A percentile compares a stretch with the other conserved stretches of the same genome.
Conservation (phyloP, 805 yeast species). For the Pichia membranifaciens region DNA sequence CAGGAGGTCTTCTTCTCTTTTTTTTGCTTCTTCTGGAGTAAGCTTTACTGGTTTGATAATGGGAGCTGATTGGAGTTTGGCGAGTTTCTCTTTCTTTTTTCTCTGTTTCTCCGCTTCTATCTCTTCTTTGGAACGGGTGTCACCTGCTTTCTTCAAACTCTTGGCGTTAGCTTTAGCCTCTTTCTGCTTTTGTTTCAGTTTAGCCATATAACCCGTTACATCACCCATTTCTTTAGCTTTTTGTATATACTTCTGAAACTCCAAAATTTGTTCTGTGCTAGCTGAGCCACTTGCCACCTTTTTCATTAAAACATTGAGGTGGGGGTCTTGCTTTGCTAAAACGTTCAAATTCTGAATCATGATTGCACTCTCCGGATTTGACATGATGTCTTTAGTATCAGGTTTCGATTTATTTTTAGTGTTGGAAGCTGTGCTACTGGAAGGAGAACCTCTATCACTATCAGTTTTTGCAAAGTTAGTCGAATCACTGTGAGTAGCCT, state of each 20-base stretch:
- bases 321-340: constrained; percentile 69
- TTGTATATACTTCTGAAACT: constrained; percentile 75
- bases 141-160: too few relatives aligned
- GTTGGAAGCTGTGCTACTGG: too few relatives aligned
- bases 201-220: constrained; percentile 24
- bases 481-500: too few relatives aligned
- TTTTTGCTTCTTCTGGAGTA: constrained; percentile 12
- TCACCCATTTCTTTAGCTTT: constrained; percentile 72
- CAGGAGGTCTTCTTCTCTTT: constrained; percentile 12
- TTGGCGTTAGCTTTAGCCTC: constrained; percentile 8
- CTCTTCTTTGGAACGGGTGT: too few relatives aligned
- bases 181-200: constrained; percentile 16
- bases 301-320: constrained; percentile 69
- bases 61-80: neutral
- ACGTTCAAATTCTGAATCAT: constrained; percentile 83
- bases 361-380: constrained; percentile 59
- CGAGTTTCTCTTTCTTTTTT: constrained; percentile 10
- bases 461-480: too few relatives aligned
- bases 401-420: constrained; percentile 7
- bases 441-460: too few relatives aligned
- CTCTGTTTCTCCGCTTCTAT: neutral
- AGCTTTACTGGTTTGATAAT: neutral
- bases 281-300: constrained; percentile 84
- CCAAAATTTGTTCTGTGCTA: constrained; percentile 58
- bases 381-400: constrained; percentile 25